Evolutionary conservation across 2,329 filamentous ascomycete genomes (phyloP), one percentile per base, ranked within the genome.

Genomic region (Aureobasidium lini): DNA sequence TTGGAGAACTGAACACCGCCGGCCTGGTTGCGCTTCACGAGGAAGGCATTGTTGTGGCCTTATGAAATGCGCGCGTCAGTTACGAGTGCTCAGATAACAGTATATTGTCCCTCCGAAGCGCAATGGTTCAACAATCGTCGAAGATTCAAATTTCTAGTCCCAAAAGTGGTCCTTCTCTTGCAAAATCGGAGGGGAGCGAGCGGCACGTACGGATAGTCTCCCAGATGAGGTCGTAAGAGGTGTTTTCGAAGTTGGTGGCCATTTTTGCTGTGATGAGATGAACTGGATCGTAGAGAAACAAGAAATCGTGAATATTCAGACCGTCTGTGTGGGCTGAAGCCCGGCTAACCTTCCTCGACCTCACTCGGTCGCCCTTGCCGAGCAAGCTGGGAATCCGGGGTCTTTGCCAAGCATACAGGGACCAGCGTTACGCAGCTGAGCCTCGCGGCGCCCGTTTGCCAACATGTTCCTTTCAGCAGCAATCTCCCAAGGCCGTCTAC

Each of bases 171-270:
- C 54, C 44, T 40, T n/a, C 54, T 58, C 54, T 57, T 57, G 43
- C 47, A 32, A 32, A 15, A n/a, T 37, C 23, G 32, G 28, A 18
- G n/a, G 60, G 63, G 40, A 13, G 15, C 18, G 16, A 18, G 31
- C 8, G 32, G 31, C 37, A 91, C 91, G 78, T 86, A 96, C 92
- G 90, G 83, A 87, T 86, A 77, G 95, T 81, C 84, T 93, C 88
- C 93, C 93, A 97, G 83, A 96, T 81, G 71, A 96, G 84, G 80
- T 96, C 92, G 74, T 86, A 79, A 76, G 91, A 95, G 74, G 95
- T 82, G 82, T 91, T 90, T 58, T 71, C 68, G 68, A 65, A 67
- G 58, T 65, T 42, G 71, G 85, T 77, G 69, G 84, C 80, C 76
- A 78, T 81, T 71, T 74, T 73, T 68, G 77, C 75, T 42, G 80